Base-by-base conservation (phyloP, 768 basidiomycete species). In the Phanerochaete carnosa region DNA sequence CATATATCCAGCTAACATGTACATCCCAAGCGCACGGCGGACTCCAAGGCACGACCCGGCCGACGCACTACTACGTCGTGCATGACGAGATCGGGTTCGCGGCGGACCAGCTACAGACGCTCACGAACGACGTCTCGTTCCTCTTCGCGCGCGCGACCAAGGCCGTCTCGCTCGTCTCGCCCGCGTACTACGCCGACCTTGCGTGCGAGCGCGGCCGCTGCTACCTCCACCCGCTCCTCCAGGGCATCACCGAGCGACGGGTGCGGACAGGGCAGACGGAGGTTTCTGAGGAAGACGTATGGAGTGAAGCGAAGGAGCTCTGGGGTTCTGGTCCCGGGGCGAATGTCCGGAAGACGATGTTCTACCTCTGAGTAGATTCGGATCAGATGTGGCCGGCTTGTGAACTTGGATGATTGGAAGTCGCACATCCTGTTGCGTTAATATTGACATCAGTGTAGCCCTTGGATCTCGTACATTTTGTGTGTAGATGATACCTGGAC, bases 261-360 rank as follows among this genome's bases (percentile, higher is more conserved):
- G 11, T 19, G 39, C 39, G 11, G 39, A 70, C 69, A 25, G 72
- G 64, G 28, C 68, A 67, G 15, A 72, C 72, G 26, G 70, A 73
- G 23, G 69, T 70, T 15, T 69, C 72, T 1, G 60, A 73, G 0
- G 85, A 86, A 23, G 78, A 84, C 43, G 79, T 87, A 15, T 74
- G 76, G 63, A 68, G 68, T 16, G 88, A 88, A 68, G 91, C 89
- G 1, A 46, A 66, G 56, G 66, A 53, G 16, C 55, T 80, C 45
- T 94, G 91, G 91, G 70, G 71, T 19, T 69, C 68, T 2, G 89
- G 88, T 1, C 85, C 89, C 16, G 81, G 78, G 2, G 30, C 65
- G 0, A 70, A 66, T 6, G 70, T 91, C 68, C 88, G 83, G 73
- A 80, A 88, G 37, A 86, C 86, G 0, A 92, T 92, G 89, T 92